phyloP scores from a whole-genome alignment of 352 stramenopile genomes.

The Phytopythium chamaehyphon region DNA sequence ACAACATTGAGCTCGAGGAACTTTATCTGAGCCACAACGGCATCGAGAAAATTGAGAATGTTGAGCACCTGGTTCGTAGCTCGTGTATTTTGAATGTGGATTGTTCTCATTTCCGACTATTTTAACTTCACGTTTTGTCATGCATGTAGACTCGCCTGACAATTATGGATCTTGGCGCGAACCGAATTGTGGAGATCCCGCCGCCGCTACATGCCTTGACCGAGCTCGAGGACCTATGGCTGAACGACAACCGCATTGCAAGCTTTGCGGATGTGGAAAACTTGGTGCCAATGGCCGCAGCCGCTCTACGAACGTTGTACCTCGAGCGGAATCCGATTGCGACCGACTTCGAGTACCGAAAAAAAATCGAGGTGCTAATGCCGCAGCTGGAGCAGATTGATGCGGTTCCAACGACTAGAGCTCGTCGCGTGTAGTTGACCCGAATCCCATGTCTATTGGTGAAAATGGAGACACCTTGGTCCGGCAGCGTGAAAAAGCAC shows the following conservation, averaged over 20 bases:
- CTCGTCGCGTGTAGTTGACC: conserved; percentile 21
- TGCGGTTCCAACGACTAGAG: conserved; percentile 69
- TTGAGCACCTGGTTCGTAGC: conserved; percentile 62
- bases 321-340: conserved; percentile 95
- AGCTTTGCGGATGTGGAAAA: conserved; percentile 61
- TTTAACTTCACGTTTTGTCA: no score
- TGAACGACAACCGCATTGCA: conserved; percentile 68
- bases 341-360: conserved; percentile 94
- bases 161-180: conserved; percentile 77
- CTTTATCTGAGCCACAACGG: conserved; percentile 98
- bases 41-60: conserved; percentile 86
- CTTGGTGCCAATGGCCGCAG: conserved; percentile 61
- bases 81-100: no score
- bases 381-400: conserved; percentile 95
- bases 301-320: conserved; percentile 90
- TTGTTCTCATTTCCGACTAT: no score
- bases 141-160: conserved; percentile 44
- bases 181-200: conserved; percentile 72
- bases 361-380: conserved; percentile 86
- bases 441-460: not conserved
- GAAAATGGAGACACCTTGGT: no score
- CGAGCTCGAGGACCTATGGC: conserved; percentile 70
- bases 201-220: conserved; percentile 29
- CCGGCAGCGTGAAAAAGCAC: no score
- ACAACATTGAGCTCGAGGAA: conserved; percentile 91